phyloP scores from a whole-genome alignment of 495 filamentous ascomycete genomes.

The Tuber borchii region DNA sequence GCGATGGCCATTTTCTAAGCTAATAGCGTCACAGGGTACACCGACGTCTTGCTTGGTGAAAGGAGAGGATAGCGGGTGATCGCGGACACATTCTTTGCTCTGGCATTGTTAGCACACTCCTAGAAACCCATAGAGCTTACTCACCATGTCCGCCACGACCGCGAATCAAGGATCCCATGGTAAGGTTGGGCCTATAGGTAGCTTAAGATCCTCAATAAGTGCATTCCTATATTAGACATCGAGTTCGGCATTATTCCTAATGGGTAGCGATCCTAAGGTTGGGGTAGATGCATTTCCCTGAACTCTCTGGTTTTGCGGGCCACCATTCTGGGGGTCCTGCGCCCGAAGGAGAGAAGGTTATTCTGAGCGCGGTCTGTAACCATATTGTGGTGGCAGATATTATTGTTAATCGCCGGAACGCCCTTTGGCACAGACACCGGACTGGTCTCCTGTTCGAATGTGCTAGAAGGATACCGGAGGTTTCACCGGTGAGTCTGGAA shows the following conservation, averaged over 20 bases:
- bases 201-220: conserved; percentile 11
- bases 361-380: too few relatives aligned
- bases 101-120: not conserved
- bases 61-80: conserved; percentile 14
- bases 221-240: conserved; percentile 18
- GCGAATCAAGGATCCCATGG: conserved; percentile 14
- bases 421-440: too few relatives aligned
- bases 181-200: conserved; percentile 17
- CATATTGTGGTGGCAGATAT: too few relatives aligned
- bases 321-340: not conserved
- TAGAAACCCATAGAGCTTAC: not conserved
- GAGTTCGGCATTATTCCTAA: not conserved
- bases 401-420: too few relatives aligned
- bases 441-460: too few relatives aligned
- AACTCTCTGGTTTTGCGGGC: not conserved
- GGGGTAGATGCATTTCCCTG: not conserved
- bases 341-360: too few relatives aligned
- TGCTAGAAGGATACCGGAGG: too few relatives aligned
- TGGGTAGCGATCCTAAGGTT: not conserved
- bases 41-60: conserved; percentile 22
- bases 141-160: too few relatives aligned
- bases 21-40: conserved; percentile 20
- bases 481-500: too few relatives aligned
- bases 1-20: conserved; percentile 15
- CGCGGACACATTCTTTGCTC: conserved; percentile 27